Base-by-base conservation (phyloP, 768 basidiomycete species). In the Mycena filopes region DNA sequence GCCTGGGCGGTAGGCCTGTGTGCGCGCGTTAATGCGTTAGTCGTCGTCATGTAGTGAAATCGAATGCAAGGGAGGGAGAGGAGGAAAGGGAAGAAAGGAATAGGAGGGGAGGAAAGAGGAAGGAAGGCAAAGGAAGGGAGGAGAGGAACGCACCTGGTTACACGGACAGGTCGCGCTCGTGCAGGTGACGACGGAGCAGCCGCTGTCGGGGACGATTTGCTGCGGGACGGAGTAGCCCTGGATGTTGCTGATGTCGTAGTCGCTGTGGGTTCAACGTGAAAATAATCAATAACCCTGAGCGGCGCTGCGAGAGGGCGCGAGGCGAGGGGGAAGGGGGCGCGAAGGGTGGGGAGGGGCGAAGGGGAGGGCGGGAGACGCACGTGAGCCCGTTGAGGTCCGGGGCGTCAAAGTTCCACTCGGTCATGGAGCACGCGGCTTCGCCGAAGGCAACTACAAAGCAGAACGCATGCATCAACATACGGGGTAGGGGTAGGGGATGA, bases 241-340 rank as follows among this genome's bases (percentile, higher is more conserved):
- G n/a, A 66, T 66, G 60, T 66, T 62, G 65, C 59, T 61, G 59
- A 66, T 62, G 26, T 66, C 65, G 55, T 66, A 66, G 55, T 66
- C 65, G 13, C 59, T 66, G 45, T 31, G 7, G 26, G 31, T n/a
- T 43, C 16, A 42, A 26, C 13, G 15, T 2, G 21, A 53, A 45
- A 6, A 31, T 31, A 25, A 40, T 45, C 1, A 12, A 33, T 2
- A 28, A 20, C 18, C n/a, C n/a, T n/a, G n/a, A n/a, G n/a, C n/a
- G n/a, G n/a, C n/a, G n/a, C n/a, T n/a, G n/a, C n/a, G n/a, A n/a
- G n/a, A n/a, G n/a, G n/a, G n/a, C n/a, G n/a, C n/a, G n/a, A n/a
- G n/a, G n/a, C n/a, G n/a, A n/a, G n/a, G n/a, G n/a, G n/a, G n/a
- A n/a, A n/a, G n/a, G n/a, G n/a, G n/a, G n/a, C n/a, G n/a, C n/a